Percentiles rank a stretch among this genome's conserved stretches.
Conservation (phyloP, 2,329 filamentous ascomycete species). For the Torrubiella hemipterigena region DNA sequence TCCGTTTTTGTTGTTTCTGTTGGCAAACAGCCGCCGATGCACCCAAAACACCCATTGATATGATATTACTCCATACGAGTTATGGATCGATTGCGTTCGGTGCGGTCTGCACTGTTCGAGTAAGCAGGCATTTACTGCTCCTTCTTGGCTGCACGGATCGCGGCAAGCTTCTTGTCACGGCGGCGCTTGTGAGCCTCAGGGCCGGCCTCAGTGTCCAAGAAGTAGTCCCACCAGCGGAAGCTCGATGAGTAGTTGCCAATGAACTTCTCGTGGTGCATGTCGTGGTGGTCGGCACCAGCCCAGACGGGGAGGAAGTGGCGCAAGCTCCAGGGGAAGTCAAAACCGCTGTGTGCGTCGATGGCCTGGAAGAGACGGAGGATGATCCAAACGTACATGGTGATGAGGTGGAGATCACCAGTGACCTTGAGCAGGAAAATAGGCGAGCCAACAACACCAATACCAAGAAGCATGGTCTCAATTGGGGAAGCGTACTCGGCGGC, state of each 20-base stretch:
- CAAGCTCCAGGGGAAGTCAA: conserved; percentile 96
- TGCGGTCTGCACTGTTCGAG: background rate
- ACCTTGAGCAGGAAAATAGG: conserved; percentile 76
- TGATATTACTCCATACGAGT: no score
- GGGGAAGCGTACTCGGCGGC: conserved; percentile 96
- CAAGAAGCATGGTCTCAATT: conserved; percentile 91
- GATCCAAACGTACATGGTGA: conserved; percentile 99
- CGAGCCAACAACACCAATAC: conserved; percentile 69
- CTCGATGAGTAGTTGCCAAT: conserved; percentile 96
- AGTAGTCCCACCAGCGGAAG: conserved; percentile 98
- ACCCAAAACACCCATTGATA: conserved; percentile 1
- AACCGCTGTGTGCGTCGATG: conserved; percentile 93
- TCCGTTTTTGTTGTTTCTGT: no score
- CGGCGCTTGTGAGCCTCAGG: conserved; percentile 76
- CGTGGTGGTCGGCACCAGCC: conserved; percentile 94
- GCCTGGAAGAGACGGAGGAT: conserved; percentile 87
- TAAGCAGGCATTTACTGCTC: conserved; percentile 35
- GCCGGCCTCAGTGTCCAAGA: conserved; percentile 86
- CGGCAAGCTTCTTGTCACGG: conserved; percentile 61
- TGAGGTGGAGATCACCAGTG: conserved; percentile 79
- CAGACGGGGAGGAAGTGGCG: conserved; percentile 95
- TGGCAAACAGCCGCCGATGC: no score
- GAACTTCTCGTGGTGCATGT: conserved; percentile 95
- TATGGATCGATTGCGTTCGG: no score
- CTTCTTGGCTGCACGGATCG: conserved; percentile 57